Evolutionary conservation across 805 yeast genomes (phyloP), one percentile per base, ranked within the genome.

Genomic region (Hyphopichia homilentoma): DNA sequence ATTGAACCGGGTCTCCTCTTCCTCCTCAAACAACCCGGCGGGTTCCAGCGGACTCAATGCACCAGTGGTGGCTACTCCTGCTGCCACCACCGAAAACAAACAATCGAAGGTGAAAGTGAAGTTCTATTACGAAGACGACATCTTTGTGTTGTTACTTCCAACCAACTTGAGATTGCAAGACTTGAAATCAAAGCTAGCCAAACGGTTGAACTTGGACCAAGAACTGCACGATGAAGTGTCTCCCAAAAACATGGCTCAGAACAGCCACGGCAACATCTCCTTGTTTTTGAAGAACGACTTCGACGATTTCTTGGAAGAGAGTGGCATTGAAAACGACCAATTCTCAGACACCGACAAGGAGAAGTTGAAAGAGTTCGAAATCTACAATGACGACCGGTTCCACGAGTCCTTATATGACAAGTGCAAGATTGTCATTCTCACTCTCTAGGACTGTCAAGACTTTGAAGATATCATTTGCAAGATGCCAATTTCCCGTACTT

Each of bases 121-220:
- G 53, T 82, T 84, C 48, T 84, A 80, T 52, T 83, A 77, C 48
- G 80, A 79, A 37, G 93, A 83, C 47, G 95, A 84, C 50, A 84
- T 84, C 11, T 84, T 84, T 63, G 93, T 87, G 1, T 65, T 84
- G 25, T 56, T 78, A 39, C 59, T 79, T 23, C 77, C 78, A 20
- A 48, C 64, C 9, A 65, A 61, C 39, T 69, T 73, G 30, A 59
- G 73, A 4, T 52, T 74, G 27, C 61, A 57, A 21, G 82, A 75
- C 36, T 49, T 79, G 36, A 68, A 70, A 41, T 52, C 59, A 18
- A 79, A 77, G 48, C 67, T 79, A 33, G 58, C 59, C 29, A 73
- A 75, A 34, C 55, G 84, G 37, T 51, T 65, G 28, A 51, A 48
- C 26, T 65, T 78, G 33, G 31, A 34, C 20, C 37, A 25, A 7